Conservation (phyloP, 192 early-diverging fungal species). For the Backusella sp. region DNA sequence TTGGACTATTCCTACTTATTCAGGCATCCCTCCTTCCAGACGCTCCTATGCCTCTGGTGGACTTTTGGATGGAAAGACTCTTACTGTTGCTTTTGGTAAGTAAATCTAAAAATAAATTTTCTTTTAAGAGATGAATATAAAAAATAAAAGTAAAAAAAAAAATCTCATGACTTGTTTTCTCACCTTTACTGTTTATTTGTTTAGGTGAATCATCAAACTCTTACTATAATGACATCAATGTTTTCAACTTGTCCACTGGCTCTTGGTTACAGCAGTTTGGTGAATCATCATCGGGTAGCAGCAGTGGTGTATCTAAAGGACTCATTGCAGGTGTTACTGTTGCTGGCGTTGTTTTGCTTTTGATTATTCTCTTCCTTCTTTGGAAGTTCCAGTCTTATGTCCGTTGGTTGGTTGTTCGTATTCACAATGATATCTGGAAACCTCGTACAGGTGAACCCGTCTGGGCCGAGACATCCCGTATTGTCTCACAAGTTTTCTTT, state of each 20-base stretch:
- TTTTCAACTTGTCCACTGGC: conserved; percentile 2
- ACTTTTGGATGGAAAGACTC: conserved; percentile 19
- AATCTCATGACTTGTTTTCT: neutral
- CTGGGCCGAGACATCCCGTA: conserved; percentile 37
- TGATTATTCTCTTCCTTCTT: conserved; percentile 29
- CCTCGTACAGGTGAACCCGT: conserved; percentile 38
- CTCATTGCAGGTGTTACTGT: conserved; percentile 33
- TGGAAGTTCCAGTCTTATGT: conserved; percentile 31
- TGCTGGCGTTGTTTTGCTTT: conserved; percentile 25
- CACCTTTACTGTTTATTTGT: neutral
- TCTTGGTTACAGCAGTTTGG: conserved; percentile 25
- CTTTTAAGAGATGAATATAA: neutral
- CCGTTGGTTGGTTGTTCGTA: conserved; percentile 23
- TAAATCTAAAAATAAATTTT: neutral
- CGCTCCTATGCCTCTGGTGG: conserved; percentile 30
- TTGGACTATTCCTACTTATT: conserved; percentile 19
- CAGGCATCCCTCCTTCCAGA: conserved; percentile 29
- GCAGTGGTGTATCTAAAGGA: conserved; percentile 1
- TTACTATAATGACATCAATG: conserved; percentile 38
- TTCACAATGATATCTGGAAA: conserved; percentile 37
- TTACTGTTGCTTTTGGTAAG: conserved; percentile 35
- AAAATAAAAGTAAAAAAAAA: neutral
- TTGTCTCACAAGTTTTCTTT: conserved; percentile 31
- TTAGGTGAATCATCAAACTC: conserved; percentile 26
- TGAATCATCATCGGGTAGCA: neutral